Conservation (phyloP, 768 basidiomycete species). For the Collybiopsis confluens region DNA sequence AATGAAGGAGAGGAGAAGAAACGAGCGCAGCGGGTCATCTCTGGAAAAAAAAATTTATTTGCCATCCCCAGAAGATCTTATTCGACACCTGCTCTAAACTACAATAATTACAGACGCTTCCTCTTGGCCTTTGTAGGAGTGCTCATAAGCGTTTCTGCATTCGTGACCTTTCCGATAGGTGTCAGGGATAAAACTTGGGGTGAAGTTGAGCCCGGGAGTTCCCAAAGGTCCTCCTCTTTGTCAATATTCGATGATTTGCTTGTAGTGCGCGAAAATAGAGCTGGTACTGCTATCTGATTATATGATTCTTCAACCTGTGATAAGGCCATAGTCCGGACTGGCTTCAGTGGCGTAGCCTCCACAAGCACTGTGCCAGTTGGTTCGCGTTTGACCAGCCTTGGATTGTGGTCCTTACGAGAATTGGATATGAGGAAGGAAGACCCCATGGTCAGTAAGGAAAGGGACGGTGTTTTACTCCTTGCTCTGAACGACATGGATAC, state of each 20-base stretch:
- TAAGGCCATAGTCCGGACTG: slow-evolving; percentile 15
- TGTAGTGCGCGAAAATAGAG: neutral
- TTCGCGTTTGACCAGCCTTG: slow-evolving; percentile 1
- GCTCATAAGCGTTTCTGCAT: neutral
- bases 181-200: slow-evolving; percentile 35
- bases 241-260: slow-evolving; percentile 13
- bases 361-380: slow-evolving; percentile 34
- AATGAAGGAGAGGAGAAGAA: no score
- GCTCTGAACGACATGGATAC: slow-evolving; percentile 60
- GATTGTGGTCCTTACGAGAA: slow-evolving; percentile 11
- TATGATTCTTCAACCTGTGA: slow-evolving; percentile 8
- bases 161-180: neutral
- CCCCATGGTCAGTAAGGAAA: slow-evolving; percentile 1
- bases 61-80: no score
- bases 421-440: slow-evolving; percentile 16
- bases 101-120: no score
- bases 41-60: no score
- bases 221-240: slow-evolving; percentile 37
- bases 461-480: slow-evolving; percentile 7
- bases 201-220: slow-evolving; percentile 33
- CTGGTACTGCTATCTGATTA: slow-evolving; percentile 6
- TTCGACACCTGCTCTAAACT: no score
- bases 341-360: slow-evolving; percentile 50
- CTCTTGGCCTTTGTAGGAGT: slow-evolving; percentile 1
- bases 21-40: no score